These are phyloP conservation scores for Coriaria nepalensis DNA, from an alignment of 306 rosid genomes.

Conservation along the genomic window DNA sequence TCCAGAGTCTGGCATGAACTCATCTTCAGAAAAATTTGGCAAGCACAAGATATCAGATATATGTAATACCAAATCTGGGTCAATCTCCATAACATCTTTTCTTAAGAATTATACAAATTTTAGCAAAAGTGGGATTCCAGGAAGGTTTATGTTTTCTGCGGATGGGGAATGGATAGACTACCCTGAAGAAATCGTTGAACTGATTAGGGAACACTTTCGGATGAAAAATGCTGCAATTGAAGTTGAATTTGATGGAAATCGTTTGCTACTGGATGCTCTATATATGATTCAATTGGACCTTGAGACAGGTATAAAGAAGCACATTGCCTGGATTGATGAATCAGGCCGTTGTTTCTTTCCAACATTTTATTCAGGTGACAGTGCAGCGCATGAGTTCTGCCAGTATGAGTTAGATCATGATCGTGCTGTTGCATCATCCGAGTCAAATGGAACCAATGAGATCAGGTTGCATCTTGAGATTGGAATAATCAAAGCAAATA, in stretches of 20 bases:
- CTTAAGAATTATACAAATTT: conserved; percentile 18
- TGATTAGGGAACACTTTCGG: conserved; percentile 13
- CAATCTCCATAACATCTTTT: conserved; percentile 6
- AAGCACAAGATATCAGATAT: conserved; percentile 10
- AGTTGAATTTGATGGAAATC: conserved; percentile 12
- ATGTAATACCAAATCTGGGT: conserved; percentile 4
- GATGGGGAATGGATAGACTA: conserved; percentile 21
- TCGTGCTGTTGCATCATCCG: conserved; percentile 8
- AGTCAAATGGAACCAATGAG: conserved; percentile 8
- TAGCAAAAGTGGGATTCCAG: conserved; percentile 20
- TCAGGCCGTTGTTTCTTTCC: conserved; percentile 21
- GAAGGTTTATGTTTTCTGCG: conserved; percentile 13
- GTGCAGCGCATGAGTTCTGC: conserved; percentile 6
- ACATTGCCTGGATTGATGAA: conserved; percentile 27
- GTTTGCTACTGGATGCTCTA: conserved; percentile 17
- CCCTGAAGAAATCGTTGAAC: conserved; percentile 9
- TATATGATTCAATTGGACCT: conserved; percentile 19
- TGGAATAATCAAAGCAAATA: conserved; percentile 11
- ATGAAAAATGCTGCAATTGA: conserved; percentile 16
- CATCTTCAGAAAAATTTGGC: conserved; percentile 8
- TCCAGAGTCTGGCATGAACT: conserved; percentile 6
- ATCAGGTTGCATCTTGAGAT: conserved; percentile 20
- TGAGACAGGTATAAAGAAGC: conserved; percentile 10
- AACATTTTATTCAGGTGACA: conserved; percentile 7
- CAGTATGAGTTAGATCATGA: conserved; percentile 9